These are phyloP conservation scores for Ceratocystis smalleyi DNA, from an alignment of 2,329 filamentous ascomycete species.

Conservation along the genomic window DNA sequence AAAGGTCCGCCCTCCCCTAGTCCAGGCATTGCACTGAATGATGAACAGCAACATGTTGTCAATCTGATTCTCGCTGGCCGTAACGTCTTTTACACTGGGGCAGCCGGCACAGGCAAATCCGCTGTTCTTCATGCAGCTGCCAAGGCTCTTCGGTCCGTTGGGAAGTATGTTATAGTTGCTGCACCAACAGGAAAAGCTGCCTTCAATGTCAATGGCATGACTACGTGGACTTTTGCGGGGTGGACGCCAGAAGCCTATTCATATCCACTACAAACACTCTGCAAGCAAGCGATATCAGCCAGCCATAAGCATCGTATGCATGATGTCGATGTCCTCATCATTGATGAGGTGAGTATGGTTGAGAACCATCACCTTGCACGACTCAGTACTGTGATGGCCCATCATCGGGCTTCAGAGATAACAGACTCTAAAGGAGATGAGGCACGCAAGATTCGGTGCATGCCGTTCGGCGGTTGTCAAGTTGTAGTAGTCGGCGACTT, in stretches of 20 bases:
- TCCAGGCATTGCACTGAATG: neutral
- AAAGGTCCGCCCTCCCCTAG: too few relatives aligned
- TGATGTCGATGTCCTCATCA: neutral
- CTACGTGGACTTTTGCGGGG: neutral
- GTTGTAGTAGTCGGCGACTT: too few relatives aligned
- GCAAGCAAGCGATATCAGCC: neutral
- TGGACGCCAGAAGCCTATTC: neutral
- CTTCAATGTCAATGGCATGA: neutral
- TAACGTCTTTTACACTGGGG: neutral
- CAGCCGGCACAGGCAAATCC: neutral
- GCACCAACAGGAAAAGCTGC: neutral
- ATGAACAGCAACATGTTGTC: neutral
- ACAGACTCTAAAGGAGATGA: too few relatives aligned
- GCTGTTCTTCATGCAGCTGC: neutral
- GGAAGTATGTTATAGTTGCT: neutral
- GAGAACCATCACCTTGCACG: neutral
- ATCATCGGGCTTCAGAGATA: neutral
- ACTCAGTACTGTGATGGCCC: neutral
- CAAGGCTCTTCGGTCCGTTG: too few relatives aligned
- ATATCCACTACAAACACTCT: neutral
- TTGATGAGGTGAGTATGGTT: slow-evolving; percentile 1
- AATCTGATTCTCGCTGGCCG: neutral
- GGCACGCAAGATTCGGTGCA: too few relatives aligned
- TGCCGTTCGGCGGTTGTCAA: too few relatives aligned
- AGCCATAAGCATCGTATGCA: neutral